These are phyloP conservation scores for Talaromyces islandicus DNA, from an alignment of 2,329 filamentous ascomycete species.

Conservation along the genomic window DNA sequence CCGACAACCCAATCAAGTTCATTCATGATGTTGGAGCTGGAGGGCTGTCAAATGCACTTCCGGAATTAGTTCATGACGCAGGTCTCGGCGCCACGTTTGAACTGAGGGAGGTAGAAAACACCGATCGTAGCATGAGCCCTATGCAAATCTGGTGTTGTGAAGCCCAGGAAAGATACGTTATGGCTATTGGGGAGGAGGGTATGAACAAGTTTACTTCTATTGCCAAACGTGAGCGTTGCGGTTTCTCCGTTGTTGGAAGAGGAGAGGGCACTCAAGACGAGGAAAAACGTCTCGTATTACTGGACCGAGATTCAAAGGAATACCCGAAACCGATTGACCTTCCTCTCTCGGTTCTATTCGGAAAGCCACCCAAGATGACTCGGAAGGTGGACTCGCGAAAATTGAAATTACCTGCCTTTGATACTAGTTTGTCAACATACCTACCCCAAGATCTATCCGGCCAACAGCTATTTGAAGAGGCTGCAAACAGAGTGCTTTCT, in stretches of 20 bases:
- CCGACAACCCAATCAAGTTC: conserved; percentile 84
- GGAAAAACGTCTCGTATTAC: conserved; percentile 68
- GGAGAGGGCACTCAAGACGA: conserved; percentile 59
- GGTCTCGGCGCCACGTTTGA: conserved; percentile 88
- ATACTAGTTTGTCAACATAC: conserved; percentile 65
- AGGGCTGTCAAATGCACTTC: conserved; percentile 75
- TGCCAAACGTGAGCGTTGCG: conserved; percentile 75
- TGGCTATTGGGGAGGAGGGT: conserved; percentile 74
- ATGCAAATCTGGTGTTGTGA: conserved; percentile 98
- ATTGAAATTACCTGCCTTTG: conserved; percentile 63
- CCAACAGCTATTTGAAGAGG: conserved; percentile 55
- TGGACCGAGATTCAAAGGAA: conserved; percentile 69
- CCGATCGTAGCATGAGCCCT: conserved; percentile 86
- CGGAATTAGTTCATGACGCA: conserved; percentile 87
- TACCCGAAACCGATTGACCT: conserved; percentile 78
- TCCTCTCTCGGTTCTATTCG: conserved; percentile 83
- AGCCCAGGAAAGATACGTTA: conserved; percentile 91
- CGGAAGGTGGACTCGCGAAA: conserved; percentile 66
- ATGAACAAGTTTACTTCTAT: conserved; percentile 69
- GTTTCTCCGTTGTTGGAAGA: conserved; percentile 83
- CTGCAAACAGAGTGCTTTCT: conserved; percentile 72
- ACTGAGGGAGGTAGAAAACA: conserved; percentile 86
- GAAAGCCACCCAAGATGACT: conserved; percentile 76
- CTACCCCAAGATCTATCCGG: conserved; percentile 50
- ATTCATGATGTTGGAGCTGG: conserved; percentile 97